Evolutionary conservation across 2,329 filamentous ascomycete species (phyloP).

Genomic region (Harringtonia lauricola): DNA sequence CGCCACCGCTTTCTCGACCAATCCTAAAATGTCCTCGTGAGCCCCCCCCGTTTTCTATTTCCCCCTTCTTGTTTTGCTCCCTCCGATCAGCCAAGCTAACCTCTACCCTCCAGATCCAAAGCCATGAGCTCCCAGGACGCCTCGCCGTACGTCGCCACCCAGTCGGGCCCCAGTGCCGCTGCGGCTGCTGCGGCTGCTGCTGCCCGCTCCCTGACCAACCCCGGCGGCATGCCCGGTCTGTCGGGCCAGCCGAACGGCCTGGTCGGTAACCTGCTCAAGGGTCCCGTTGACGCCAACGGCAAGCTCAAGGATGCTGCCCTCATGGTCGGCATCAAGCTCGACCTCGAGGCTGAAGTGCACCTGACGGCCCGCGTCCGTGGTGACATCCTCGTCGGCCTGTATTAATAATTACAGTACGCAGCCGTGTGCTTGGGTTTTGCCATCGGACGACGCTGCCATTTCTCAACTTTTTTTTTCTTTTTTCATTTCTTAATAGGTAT

Average conservation of each 20-base stretch:
- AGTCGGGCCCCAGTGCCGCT: conserved; percentile 5
- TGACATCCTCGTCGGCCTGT: conserved; percentile 49
- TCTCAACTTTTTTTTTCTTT: background rate
- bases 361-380: conserved; percentile 47
- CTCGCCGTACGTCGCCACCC: conserved; percentile 7
- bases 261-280: conserved; percentile 39
- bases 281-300: conserved; percentile 44
- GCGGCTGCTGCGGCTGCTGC: conserved; percentile 4
- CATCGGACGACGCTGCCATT: background rate
- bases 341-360: conserved; percentile 52
- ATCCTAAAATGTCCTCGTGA: conserved; percentile 11
- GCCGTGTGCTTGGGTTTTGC: background rate
- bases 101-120: conserved; percentile 10
- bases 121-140: conserved; percentile 9
- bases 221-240: conserved; percentile 22
- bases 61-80: background rate
- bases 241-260: conserved; percentile 23
- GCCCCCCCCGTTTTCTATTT: background rate
- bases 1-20: background rate
- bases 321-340: conserved; percentile 51
- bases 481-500: background rate
- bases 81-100: no score
- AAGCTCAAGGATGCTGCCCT: conserved; percentile 46
- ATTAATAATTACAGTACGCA: conserved; percentile 21
- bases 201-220: conserved; percentile 5